A percentile compares a stretch with the other conserved stretches of the same genome.
Conservation (phyloP, 331 rosid genomes). For the Malus hybrid region DNA sequence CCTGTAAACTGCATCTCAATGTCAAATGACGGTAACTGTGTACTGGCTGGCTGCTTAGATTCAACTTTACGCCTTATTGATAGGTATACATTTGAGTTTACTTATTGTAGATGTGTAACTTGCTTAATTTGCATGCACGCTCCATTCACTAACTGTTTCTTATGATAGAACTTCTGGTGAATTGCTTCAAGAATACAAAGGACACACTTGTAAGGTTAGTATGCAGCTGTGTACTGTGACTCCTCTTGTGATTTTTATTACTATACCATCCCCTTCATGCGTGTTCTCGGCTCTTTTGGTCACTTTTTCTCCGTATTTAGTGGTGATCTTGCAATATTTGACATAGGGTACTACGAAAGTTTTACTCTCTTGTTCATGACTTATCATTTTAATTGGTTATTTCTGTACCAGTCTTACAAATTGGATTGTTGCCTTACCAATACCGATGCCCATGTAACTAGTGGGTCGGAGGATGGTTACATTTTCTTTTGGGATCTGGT, state of each 20-base stretch:
- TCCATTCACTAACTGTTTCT: conserved; percentile 7
- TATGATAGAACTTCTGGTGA: conserved; percentile 68
- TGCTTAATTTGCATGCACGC: background rate
- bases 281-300: background rate
- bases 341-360: too few relatives aligned
- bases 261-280: background rate
- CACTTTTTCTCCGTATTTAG: too few relatives aligned
- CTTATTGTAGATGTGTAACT: background rate
- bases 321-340: background rate
- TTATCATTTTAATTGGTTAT: background rate
- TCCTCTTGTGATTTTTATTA: background rate
- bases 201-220: conserved; percentile 80
- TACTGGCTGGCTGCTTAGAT: conserved; percentile 76
- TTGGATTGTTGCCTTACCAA: conserved; percentile 93
- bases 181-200: conserved; percentile 70
- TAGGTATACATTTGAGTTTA: conserved; percentile 32
- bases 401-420: conserved; percentile 66
- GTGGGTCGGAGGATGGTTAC: conserved; percentile 89
- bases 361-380: background rate
- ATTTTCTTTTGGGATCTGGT: conserved; percentile 91
- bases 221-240: background rate
- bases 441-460: conserved; percentile 72
- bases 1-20: conserved; percentile 87
- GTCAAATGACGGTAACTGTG: conserved; percentile 88
- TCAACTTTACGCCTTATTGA: conserved; percentile 72